Evolutionary conservation across 129 eudicot genomes (phyloP).

Genomic region (Saposhnikovia divaricata): DNA sequence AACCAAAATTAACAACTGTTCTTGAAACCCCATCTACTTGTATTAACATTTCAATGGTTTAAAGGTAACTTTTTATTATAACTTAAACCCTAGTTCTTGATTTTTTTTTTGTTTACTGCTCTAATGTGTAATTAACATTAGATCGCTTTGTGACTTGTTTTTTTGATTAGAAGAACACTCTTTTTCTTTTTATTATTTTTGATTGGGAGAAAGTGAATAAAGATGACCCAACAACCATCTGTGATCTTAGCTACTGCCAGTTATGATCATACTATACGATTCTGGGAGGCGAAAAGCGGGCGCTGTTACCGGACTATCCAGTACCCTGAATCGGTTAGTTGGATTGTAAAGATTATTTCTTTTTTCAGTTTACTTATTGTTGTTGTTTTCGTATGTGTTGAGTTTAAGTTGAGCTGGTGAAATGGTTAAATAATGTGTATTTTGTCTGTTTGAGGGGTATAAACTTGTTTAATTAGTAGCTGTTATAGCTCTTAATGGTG

Average conservation of each 20-base stretch:
- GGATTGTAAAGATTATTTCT: not conserved
- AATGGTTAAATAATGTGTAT: not conserved
- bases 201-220: constrained; percentile 9
- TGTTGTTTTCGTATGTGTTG: not conserved
- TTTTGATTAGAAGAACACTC: not conserved
- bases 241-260: constrained; percentile 95
- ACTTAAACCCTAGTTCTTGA: not conserved
- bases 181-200: not conserved
- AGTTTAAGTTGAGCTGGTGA: not conserved
- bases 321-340: constrained; percentile 79
- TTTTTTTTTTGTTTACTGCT: not conserved
- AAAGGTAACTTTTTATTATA: not conserved
- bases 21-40: not conserved
- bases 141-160: not conserved
- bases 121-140: not conserved
- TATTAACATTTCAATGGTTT: not conserved
- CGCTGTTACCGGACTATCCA: constrained; percentile 91
- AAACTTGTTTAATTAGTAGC: not conserved
- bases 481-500: not conserved
- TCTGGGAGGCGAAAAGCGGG: constrained; percentile 96
- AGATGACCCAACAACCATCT: constrained; percentile 83
- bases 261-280: constrained; percentile 95
- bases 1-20: not conserved
- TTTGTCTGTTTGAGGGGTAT: not conserved
- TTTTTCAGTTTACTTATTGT: not conserved